Conservation (phyloP, 2,329 filamentous ascomycete genomes). For the Colletotrichum sublineola region DNA sequence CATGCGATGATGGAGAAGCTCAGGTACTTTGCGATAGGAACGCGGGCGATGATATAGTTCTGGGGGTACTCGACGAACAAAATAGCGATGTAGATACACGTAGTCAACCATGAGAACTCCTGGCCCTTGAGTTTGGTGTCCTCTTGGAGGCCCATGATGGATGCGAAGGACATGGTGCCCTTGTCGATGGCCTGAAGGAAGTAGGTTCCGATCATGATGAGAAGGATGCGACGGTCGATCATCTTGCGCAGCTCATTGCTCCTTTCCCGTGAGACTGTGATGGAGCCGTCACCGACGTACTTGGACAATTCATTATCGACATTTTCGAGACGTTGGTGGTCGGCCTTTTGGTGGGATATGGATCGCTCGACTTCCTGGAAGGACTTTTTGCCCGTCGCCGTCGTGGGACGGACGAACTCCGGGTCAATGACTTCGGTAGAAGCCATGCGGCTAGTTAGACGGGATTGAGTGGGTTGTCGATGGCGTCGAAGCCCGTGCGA, state of each 20-base stretch:
- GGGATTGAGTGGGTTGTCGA: constrained; percentile 44
- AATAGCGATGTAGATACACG: constrained; percentile 80
- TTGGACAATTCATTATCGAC: constrained; percentile 79
- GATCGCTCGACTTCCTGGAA: constrained; percentile 48
- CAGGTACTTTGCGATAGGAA: constrained; percentile 77
- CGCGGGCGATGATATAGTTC: constrained; percentile 69
- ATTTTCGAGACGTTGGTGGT: constrained; percentile 40
- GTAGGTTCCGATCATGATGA: constrained; percentile 80
- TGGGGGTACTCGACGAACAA: constrained; percentile 80
- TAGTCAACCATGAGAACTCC: constrained; percentile 78
- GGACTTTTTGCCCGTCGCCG: constrained; percentile 45
- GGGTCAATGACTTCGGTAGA: constrained; percentile 46
- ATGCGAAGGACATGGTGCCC: constrained; percentile 74
- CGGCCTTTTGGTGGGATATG: constrained; percentile 35
- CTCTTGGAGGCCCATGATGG: constrained; percentile 71
- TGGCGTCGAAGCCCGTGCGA: not conserved
- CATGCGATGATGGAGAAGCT: constrained; percentile 71
- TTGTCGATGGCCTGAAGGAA: constrained; percentile 80
- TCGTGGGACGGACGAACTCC: constrained; percentile 45
- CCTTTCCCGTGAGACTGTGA: constrained; percentile 71
- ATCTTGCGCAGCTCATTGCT: constrained; percentile 71
- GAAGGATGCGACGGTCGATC: constrained; percentile 77
- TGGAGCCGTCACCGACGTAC: constrained; percentile 69
- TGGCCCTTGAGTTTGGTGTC: constrained; percentile 56
- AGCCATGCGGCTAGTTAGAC: constrained; percentile 22